These are phyloP conservation scores for Penicillium sp. DNA, from an alignment of 2,329 filamentous ascomycete genomes.

Conservation along the genomic window DNA sequence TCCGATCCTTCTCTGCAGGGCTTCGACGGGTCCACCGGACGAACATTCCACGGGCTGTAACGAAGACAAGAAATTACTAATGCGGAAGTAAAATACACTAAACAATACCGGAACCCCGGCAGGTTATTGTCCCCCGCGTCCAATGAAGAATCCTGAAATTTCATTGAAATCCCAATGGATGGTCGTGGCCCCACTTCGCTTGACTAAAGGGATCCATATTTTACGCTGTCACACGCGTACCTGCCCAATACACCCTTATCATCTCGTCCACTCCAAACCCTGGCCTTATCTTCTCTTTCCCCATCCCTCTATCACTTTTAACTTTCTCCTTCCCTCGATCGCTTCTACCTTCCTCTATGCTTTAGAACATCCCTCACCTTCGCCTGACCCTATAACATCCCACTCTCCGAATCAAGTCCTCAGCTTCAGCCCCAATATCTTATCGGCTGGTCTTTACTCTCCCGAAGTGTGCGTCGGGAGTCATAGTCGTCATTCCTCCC, in stretches of 20 bases:
- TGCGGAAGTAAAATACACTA: neutral
- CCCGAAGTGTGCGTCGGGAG: slow-evolving; percentile 12
- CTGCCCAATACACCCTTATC: slow-evolving; percentile 28
- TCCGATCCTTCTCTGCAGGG: slow-evolving; percentile 3
- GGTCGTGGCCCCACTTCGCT: neutral
- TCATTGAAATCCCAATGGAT: neutral
- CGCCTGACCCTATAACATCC: neutral
- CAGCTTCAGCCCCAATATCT: neutral
- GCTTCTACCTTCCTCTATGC: slow-evolving; percentile 4
- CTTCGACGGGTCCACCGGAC: slow-evolving; percentile 21
- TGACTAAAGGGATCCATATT: neutral
- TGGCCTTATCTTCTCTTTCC: slow-evolving; percentile 11
- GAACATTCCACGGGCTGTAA: slow-evolving; percentile 21
- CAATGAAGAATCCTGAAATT: slow-evolving; percentile 7
- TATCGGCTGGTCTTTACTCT: neutral
- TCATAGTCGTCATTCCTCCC: slow-evolving; percentile 6
- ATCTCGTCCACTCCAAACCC: slow-evolving; percentile 13
- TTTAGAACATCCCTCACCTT: neutral
- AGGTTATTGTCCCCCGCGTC: slow-evolving; percentile 7
- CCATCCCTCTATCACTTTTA: slow-evolving; percentile 1
- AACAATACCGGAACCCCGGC: slow-evolving; percentile 13
- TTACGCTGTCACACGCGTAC: slow-evolving; percentile 21
- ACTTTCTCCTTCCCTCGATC: neutral
- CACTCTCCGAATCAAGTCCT: neutral
- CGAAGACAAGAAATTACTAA: neutral